phyloP scores from a whole-genome alignment of 2,329 filamentous ascomycete species.

The Colletotrichum noveboracense region DNA sequence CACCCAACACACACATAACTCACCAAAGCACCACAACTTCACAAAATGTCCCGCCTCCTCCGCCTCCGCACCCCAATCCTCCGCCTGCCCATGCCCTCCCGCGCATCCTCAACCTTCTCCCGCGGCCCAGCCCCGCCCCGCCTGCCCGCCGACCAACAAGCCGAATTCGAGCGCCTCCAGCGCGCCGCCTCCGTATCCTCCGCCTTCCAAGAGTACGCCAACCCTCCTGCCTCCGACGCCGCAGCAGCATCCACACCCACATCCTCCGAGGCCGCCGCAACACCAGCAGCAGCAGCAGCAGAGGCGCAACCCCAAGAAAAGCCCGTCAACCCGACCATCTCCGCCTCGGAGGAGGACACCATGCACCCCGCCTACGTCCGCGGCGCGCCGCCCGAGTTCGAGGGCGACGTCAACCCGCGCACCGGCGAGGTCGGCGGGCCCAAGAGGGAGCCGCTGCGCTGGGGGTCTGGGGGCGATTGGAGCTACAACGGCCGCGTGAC shows the following conservation, averaged over 20 bases:
- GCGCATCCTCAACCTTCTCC: slow-evolving; percentile 46
- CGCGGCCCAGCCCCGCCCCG: slow-evolving; percentile 77
- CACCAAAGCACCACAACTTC: neutral
- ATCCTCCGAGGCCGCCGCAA: slow-evolving; percentile 23
- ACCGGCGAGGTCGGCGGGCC: slow-evolving; percentile 96
- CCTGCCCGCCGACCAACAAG: slow-evolving; percentile 87
- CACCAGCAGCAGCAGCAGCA: slow-evolving; percentile 26
- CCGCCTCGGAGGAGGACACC: slow-evolving; percentile 47
- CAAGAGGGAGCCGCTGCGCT: slow-evolving; percentile 94
- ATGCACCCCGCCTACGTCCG: slow-evolving; percentile 71
- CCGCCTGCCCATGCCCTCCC: neutral
- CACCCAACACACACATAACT: neutral
- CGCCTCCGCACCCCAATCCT: slow-evolving; percentile 15
- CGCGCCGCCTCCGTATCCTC: slow-evolving; percentile 57
- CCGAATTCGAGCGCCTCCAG: slow-evolving; percentile 88
- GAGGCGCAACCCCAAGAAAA: neutral
- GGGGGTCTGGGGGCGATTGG: slow-evolving; percentile 80
- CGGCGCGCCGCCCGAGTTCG: slow-evolving; percentile 88
- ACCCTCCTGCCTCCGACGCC: neutral
- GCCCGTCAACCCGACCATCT: slow-evolving; percentile 22
- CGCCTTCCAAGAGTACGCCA: slow-evolving; percentile 37
- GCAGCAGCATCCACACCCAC: neutral
- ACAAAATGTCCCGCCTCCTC: slow-evolving; percentile 30
- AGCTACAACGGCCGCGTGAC: slow-evolving; percentile 95
- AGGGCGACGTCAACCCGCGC: slow-evolving; percentile 88